Percentiles rank a stretch among this genome's conserved stretches.
phyloP scores from a whole-genome alignment of 1,284 basidiomycete genomes.

The Ceratobasidium sp. region DNA sequence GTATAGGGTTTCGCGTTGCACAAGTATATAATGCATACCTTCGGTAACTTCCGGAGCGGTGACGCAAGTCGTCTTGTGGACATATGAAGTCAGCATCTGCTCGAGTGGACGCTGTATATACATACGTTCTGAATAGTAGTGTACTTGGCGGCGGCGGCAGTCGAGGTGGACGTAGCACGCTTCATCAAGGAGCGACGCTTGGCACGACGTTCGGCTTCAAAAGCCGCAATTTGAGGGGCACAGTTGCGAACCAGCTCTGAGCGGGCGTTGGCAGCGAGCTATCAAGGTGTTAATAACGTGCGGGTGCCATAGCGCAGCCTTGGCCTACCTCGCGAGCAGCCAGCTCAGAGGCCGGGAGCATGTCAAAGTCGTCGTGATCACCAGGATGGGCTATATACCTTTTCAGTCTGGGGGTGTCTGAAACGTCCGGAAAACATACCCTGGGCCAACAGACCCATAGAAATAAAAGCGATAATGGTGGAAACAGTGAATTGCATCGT shows the following conservation, averaged over 20 bases:
- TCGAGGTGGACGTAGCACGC: not conserved
- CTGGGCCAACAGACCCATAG: constrained; percentile 6
- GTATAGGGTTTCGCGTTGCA: not conserved
- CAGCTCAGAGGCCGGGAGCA: constrained; percentile 37
- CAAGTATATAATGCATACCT: not conserved
- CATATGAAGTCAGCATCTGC: not conserved
- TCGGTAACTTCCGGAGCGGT: constrained; percentile 38
- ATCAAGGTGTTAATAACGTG: not conserved
- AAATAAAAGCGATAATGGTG: constrained; percentile 1
- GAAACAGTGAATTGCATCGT: constrained; percentile 25
- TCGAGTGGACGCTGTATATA: not conserved
- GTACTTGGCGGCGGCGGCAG: constrained; percentile 23
- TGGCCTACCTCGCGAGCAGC: constrained; percentile 20
- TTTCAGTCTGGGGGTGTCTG: not conserved
- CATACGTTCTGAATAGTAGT: constrained; percentile 35
- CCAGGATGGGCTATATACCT: constrained; percentile 1
- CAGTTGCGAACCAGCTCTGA: constrained; percentile 32
- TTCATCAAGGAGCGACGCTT: constrained; percentile 33
- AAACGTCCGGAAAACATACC: not conserved
- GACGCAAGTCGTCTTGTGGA: constrained; percentile 23
- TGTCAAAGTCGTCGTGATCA: constrained; percentile 23
- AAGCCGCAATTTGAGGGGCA: constrained; percentile 21
- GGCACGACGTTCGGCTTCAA: constrained; percentile 33
- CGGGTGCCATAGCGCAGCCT: too few relatives aligned
- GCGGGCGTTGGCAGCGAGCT: constrained; percentile 14